Percentiles rank a stretch among this genome's conserved stretches.
These are phyloP conservation scores for Daldinia sp. DNA, from an alignment of 2,329 filamentous ascomycete species.

Conservation along the genomic window DNA sequence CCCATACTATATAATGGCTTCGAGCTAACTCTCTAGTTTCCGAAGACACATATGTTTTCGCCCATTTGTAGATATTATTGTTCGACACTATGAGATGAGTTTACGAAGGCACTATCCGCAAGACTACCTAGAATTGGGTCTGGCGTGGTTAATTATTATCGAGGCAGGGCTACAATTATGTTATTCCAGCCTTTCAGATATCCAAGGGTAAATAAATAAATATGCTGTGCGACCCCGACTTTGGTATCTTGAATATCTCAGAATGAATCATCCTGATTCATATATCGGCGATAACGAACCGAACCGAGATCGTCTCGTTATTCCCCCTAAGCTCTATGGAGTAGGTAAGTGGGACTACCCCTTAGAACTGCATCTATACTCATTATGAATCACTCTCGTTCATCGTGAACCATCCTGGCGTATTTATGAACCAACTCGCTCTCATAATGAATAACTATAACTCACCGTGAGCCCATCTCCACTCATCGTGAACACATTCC, in stretches of 20 bases:
- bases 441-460: background rate
- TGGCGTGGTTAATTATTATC: background rate
- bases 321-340: background rate
- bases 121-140: background rate
- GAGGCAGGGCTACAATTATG: background rate
- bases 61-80: no score
- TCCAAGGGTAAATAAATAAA: background rate
- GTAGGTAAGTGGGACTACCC: background rate
- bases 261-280: background rate
- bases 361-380: background rate
- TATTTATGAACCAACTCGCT: no score
- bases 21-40: background rate
- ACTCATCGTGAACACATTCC: background rate
- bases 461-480: background rate
- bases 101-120: no score
- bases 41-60: background rate
- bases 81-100: no score
- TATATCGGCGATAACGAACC: background rate
- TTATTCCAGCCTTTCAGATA: background rate
- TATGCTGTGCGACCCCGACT: background rate
- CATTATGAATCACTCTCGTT: conserved; percentile 27
- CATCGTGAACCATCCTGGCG: background rate
- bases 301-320: background rate
- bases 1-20: background rate
- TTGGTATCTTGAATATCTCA: background rate